A percentile compares a stretch with the other conserved stretches of the same genome.
phyloP scores from a whole-genome alignment of 2,329 filamentous ascomycete genomes.

The Cladosporium sp. region DNA sequence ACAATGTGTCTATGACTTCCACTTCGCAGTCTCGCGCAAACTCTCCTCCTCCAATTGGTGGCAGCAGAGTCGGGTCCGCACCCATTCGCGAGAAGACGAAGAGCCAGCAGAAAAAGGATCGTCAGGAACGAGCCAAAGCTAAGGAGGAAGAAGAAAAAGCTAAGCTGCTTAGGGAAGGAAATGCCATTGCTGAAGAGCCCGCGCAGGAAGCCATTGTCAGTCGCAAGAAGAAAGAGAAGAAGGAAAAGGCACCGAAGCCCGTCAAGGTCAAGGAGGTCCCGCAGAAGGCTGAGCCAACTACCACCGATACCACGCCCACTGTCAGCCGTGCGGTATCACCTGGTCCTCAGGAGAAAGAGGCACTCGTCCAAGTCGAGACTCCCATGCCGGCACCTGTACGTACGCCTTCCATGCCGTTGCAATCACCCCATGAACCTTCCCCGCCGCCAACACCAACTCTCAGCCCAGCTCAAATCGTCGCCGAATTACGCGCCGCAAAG shows the following conservation, averaged over 20 bases:
- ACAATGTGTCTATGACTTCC: constrained; percentile 73
- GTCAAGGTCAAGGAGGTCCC: constrained; percentile 31
- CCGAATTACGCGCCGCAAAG: constrained; percentile 33
- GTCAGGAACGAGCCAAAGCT: constrained; percentile 44
- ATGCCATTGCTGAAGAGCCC: constrained; percentile 48
- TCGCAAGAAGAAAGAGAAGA: constrained; percentile 84
- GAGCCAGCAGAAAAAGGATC: constrained; percentile 74
- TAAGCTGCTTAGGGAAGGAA: constrained; percentile 21
- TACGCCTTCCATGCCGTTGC: constrained; percentile 19
- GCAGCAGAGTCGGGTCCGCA: constrained; percentile 64
- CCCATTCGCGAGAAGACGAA: constrained; percentile 71
- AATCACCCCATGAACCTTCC: constrained; percentile 34
- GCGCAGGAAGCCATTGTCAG: constrained; percentile 70
- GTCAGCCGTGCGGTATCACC: constrained; percentile 34
- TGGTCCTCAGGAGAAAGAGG: constrained; percentile 23
- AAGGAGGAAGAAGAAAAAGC: constrained; percentile 51
- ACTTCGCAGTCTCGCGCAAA: constrained; percentile 70
- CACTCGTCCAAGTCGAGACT: constrained; percentile 7
- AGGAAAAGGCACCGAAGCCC: constrained; percentile 44
- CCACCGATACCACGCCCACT: constrained; percentile 29
- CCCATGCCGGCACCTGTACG: constrained; percentile 19
- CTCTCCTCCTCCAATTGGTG: constrained; percentile 63
- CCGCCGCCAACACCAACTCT: constrained; percentile 35
- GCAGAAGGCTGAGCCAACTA: constrained; percentile 25
- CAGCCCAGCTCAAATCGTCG: constrained; percentile 35